Conservation (phyloP, 192 early-diverging fungal species). For the Globomyces pollinis-pini region DNA sequence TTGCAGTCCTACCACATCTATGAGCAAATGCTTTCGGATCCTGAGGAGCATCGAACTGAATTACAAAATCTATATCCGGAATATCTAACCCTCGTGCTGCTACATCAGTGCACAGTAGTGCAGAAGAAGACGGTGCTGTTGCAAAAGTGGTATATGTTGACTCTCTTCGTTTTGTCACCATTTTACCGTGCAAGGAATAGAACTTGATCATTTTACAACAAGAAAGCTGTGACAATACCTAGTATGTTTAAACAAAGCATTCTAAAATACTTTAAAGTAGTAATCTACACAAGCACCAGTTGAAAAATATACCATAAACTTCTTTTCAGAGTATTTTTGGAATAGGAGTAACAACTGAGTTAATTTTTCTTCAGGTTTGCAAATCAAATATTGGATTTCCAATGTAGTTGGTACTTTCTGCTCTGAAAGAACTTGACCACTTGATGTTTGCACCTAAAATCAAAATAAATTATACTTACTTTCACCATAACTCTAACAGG, state of each 20-base stretch:
- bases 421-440: conserved; percentile 47
- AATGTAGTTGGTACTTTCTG: conserved; percentile 12
- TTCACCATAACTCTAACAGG: conserved; percentile 84
- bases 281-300: conserved; percentile 96
- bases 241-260: conserved; percentile 18
- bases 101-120: conserved; percentile 92
- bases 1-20: conserved; percentile 87
- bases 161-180: conserved; percentile 80
- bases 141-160: conserved; percentile 72
- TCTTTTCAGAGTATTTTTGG: conserved; percentile 50
- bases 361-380: conserved; percentile 75
- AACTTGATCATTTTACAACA: conserved; percentile 45
- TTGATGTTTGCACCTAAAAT: background rate
- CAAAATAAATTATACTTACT: too few relatives aligned
- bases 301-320: conserved; percentile 91
- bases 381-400: conserved; percentile 57
- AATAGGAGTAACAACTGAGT: conserved; percentile 63
- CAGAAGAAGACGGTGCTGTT: conserved; percentile 51
- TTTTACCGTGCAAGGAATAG: conserved; percentile 85
- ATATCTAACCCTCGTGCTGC: conserved; percentile 93
- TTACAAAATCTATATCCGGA: conserved; percentile 88
- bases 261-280: conserved; percentile 59
- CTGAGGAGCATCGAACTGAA: conserved; percentile 92
- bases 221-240: conserved; percentile 16
- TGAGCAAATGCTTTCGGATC: conserved; percentile 95